Percentiles rank a stretch among this genome's conserved stretches.
Conservation (phyloP, 192 early-diverging fungal genomes). For the Anaeromyces robustus region DNA sequence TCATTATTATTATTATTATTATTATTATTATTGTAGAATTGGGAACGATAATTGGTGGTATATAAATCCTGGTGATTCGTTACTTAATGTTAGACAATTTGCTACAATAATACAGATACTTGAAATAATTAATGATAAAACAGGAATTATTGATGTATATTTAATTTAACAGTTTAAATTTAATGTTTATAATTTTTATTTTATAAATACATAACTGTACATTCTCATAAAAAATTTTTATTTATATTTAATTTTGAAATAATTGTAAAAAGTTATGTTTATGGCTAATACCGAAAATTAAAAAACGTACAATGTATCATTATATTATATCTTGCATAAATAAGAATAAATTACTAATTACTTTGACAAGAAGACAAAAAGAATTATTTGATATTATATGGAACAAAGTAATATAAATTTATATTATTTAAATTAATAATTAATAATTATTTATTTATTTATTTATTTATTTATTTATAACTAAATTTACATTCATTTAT, state of each 20-base stretch:
- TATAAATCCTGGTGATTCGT: neutral
- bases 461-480: no score
- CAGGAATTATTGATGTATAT: neutral
- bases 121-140: neutral
- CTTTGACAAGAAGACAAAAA: neutral
- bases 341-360: neutral
- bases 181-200: neutral
- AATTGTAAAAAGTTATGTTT: neutral
- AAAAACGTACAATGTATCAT: neutral
- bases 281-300: neutral
- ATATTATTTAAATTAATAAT: no score
- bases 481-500: no score
- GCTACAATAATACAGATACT: neutral
- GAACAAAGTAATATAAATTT: neutral
- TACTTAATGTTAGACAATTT: neutral
- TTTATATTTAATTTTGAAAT: no score
- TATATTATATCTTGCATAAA: neutral
- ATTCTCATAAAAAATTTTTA: no score
- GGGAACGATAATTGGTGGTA: neutral
- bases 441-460: no score
- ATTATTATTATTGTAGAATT: neutral
- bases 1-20: neutral
- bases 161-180: no score
- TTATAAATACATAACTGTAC: no score
- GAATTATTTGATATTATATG: neutral